A percentile compares a stretch with the other conserved stretches of the same genome.
These are phyloP conservation scores for Fistulifera pelliculosa DNA, from an alignment of 108 stramenopile genomes.

Conservation along the genomic window DNA sequence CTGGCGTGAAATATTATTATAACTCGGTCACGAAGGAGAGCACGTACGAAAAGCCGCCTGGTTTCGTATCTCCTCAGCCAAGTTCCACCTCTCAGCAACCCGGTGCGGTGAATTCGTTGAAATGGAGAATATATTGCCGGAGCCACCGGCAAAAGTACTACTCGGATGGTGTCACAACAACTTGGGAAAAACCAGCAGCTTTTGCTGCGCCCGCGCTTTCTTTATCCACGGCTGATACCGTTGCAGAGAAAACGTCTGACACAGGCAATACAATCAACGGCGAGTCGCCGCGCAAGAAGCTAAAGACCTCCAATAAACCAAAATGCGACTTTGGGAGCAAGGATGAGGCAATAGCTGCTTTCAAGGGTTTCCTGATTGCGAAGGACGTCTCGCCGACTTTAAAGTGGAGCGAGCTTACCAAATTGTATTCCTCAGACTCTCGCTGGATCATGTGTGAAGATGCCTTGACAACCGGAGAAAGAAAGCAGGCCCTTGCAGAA, in stretches of 20 bases:
- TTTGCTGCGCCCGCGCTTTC: constrained; percentile 11
- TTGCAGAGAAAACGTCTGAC: constrained; percentile 8
- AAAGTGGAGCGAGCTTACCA: constrained; percentile 72
- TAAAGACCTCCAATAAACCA: constrained; percentile 17
- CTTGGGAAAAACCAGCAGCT: constrained; percentile 64
- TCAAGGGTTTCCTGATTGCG: constrained; percentile 71
- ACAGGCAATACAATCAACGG: constrained; percentile 4
- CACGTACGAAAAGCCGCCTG: constrained; percentile 49
- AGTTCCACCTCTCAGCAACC: constrained; percentile 1
- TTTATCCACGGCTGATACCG: constrained; percentile 2
- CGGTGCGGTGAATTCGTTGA: constrained; percentile 12
- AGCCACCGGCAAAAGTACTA: constrained; percentile 67
- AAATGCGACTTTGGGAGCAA: constrained; percentile 42
- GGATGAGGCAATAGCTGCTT: constrained; percentile 66
- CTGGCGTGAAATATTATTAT: constrained; percentile 54
- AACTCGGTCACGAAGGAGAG: constrained; percentile 47
- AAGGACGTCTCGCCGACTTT: constrained; percentile 53
- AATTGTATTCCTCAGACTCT: constrained; percentile 46
- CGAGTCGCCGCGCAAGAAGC: constrained; percentile 25
- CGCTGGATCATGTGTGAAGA: constrained; percentile 57
- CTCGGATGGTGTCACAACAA: constrained; percentile 66
- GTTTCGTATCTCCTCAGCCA: constrained; percentile 11
- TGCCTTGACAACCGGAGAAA: constrained; percentile 50
- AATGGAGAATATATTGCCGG: constrained; percentile 67
- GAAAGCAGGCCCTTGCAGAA: constrained; percentile 78